Conservation (phyloP, 441 rosid species). For the Eruca vesicaria region DNA sequence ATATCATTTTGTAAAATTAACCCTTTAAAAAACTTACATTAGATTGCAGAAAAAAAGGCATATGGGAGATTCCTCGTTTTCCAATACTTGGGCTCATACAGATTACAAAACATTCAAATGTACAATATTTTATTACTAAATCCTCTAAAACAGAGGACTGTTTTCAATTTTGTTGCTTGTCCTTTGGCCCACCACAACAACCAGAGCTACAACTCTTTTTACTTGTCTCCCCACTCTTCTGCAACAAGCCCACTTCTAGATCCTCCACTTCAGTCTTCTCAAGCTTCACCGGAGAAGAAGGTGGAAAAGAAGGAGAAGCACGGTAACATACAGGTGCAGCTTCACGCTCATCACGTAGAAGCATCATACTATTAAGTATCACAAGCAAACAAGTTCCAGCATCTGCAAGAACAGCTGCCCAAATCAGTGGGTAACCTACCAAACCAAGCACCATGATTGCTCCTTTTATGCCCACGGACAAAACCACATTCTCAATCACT, state of each 20-base stretch:
- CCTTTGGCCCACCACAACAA: not conserved
- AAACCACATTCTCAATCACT: slow-evolving; percentile 57
- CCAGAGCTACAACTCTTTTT: slow-evolving; percentile 21
- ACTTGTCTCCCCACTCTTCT: slow-evolving; percentile 19
- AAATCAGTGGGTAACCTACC: slow-evolving; percentile 74
- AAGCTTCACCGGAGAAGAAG: not conserved
- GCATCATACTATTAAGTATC: not conserved
- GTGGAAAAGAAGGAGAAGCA: not conserved
- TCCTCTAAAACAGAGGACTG: not conserved
- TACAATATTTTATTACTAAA: not conserved
- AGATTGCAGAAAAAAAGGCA: too few relatives aligned
- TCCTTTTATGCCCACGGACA: slow-evolving; percentile 59
- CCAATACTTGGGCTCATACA: not conserved
- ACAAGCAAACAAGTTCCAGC: slow-evolving; percentile 25
- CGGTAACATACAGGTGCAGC: not conserved
- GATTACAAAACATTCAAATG: not conserved
- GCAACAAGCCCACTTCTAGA: slow-evolving; percentile 28
- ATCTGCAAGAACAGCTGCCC: slow-evolving; percentile 92
- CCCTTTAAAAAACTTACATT: too few relatives aligned
- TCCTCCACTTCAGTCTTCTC: not conserved
- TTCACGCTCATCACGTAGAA: not conserved
- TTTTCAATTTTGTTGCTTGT: slow-evolving; percentile 5
- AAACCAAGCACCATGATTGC: slow-evolving; percentile 68
- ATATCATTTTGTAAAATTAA: too few relatives aligned
- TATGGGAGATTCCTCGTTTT: too few relatives aligned